These are phyloP conservation scores for Didymella keratinophila DNA, from an alignment of 2,329 filamentous ascomycete species.

Conservation along the genomic window DNA sequence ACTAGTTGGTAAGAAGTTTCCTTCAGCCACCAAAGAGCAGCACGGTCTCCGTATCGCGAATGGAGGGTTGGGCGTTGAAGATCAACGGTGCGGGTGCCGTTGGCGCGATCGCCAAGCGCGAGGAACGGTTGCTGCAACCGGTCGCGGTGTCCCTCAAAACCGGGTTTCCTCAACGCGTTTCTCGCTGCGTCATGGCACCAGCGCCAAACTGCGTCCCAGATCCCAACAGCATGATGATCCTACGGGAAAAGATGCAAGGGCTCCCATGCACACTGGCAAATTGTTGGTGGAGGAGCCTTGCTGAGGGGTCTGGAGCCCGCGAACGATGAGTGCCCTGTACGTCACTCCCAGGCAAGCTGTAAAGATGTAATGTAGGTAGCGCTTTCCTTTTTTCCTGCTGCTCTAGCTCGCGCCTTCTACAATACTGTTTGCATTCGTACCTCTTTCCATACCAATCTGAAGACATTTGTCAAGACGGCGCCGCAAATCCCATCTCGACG, in stretches of 20 bases:
- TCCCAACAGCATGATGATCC: constrained; percentile 22
- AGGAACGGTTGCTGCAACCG: constrained; percentile 26
- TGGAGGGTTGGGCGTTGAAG: constrained; percentile 1
- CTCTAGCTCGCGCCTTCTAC: not conserved
- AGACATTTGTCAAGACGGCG: constrained; percentile 37
- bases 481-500: constrained; percentile 42
- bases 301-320: constrained; percentile 12
- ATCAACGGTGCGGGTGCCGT: constrained; percentile 12
- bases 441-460: not conserved
- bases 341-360: constrained; percentile 13
- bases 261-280: constrained; percentile 28
- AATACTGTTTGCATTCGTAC: not conserved
- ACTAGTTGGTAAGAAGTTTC: not conserved
- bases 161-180: constrained; percentile 27
- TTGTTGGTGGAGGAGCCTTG: constrained; percentile 21
- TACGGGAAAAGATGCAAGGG: constrained; percentile 31
- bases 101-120: constrained; percentile 10
- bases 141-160: constrained; percentile 29
- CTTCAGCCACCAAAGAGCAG: too few relatives aligned
- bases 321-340: constrained; percentile 20
- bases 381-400: constrained; percentile 14
- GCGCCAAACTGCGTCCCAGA: constrained; percentile 19
- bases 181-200: constrained; percentile 31
- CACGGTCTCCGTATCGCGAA: not conserved
- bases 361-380: constrained; percentile 11